Percentiles rank a stretch among this genome's conserved stretches.
phyloP scores from a whole-genome alignment of 1,139 yeast species.

The Saccharomyces uvarum region DNA sequence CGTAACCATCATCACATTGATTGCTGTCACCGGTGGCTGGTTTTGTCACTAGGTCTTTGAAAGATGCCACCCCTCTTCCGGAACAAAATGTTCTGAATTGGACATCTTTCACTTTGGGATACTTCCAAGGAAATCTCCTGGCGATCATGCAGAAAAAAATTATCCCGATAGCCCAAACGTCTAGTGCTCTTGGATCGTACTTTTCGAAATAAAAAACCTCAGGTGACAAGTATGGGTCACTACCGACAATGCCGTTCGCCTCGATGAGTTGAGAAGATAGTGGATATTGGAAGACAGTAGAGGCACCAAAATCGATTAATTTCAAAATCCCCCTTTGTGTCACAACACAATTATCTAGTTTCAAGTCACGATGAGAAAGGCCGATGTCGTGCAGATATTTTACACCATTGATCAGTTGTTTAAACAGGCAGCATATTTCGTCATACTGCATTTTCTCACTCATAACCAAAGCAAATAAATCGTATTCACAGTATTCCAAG shows the following conservation, averaged over 20 bases:
- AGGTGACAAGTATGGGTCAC: conserved; percentile 94
- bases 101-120: conserved; percentile 73
- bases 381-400: conserved; percentile 76
- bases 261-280: conserved; percentile 63
- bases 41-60: conserved; percentile 24
- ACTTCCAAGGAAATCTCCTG: conserved; percentile 91
- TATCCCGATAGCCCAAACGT: conserved; percentile 88
- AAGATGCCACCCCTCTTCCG: conserved; percentile 16
- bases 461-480: conserved; percentile 92
- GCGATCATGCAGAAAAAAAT: conserved; percentile 89
- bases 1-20: conserved; percentile 22
- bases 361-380: conserved; percentile 84
- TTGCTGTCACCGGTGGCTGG: conserved; percentile 18
- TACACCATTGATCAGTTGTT: conserved; percentile 76
- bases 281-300: conserved; percentile 85
- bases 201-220: conserved; percentile 65
- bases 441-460: conserved; percentile 74
- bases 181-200: conserved; percentile 87
- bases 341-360: conserved; percentile 86
- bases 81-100: conserved; percentile 53
- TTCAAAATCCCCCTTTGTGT: conserved; percentile 76
- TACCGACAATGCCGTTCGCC: conserved; percentile 88
- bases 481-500: conserved; percentile 93
- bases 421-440: conserved; percentile 80
- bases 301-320: conserved; percentile 88